Evolutionary conservation across 2,329 filamentous ascomycete genomes (phyloP).

Genomic region (Sarocladiaceae sp.): DNA sequence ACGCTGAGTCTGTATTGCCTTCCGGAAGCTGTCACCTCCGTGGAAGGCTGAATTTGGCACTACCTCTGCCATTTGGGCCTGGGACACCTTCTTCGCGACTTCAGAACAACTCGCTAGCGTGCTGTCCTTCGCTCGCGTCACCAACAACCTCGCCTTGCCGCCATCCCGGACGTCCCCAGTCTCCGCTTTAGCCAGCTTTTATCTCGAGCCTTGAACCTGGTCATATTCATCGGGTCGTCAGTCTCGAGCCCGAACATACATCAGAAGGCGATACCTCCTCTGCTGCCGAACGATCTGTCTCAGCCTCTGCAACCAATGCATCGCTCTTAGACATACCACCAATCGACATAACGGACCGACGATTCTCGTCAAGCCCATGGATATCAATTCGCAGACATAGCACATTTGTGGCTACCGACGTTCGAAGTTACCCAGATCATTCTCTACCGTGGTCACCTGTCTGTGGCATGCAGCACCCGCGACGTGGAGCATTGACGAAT

Average conservation of each 20-base stretch:
- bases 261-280: not conserved
- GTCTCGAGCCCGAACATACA: constrained; percentile 2
- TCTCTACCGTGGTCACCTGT: too few relatives aligned
- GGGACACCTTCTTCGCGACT: not conserved
- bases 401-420: too few relatives aligned
- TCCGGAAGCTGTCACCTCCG: constrained; percentile 6
- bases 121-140: not conserved
- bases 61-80: not conserved
- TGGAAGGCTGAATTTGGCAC: not conserved
- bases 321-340: too few relatives aligned
- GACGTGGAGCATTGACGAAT: too few relatives aligned
- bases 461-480: too few relatives aligned
- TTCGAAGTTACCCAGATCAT: too few relatives aligned
- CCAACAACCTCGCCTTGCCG: not conserved
- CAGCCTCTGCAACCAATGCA: too few relatives aligned
- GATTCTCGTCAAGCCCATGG: too few relatives aligned
- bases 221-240: not conserved
- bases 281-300: constrained; percentile 3
- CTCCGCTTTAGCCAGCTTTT: not conserved
- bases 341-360: too few relatives aligned
- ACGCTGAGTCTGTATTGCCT: constrained; percentile 2
- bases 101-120: not conserved
- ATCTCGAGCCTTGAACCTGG: constrained; percentile 6
- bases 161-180: not conserved
- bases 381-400: too few relatives aligned